Base-by-base conservation (phyloP, 2,329 filamentous ascomycete species). In the Myriosclerotinia scirpicola region DNA sequence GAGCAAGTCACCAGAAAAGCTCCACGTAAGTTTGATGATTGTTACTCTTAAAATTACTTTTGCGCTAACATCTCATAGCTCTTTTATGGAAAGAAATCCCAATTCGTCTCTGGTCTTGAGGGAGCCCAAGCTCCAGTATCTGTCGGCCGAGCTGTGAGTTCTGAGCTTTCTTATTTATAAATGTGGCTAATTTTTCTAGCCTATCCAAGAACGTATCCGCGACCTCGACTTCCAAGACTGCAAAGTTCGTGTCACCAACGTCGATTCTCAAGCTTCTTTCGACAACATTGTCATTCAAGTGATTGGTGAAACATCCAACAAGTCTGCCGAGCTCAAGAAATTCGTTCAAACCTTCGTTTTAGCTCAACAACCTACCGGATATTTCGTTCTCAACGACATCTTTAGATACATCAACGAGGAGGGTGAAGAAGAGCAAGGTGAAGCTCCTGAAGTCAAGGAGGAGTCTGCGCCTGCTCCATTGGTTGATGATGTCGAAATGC, bases 321-420 rank as follows among this genome's bases (percentile, higher is more conserved):
- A 96, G 80, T 88, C 87, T 59, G 89, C 89, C 71, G 91, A 95
- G 67, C 92, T 94, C 75, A 93, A 91, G 83, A 97, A 97, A 79
- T 99, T 99, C 76, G 90, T 93, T 52, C 95, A 99, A 84, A 98
- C 94, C 63, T 99, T 99, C 74, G 92, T 99, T 70, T 90, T 99
- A 70, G 95, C 95, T 59, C 89, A 94, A 79, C 95, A 99, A 81
- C 92, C 92, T 60, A 96, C 94, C 67, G 95, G 95, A 71, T 99
- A 98, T 83, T 99, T 96, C 75, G 94, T 99, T 44, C 86, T 99
- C 74, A 99, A 99, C 80, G 95, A 99, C 77, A 97, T 99, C 78
- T 92, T 98, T 82, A 87, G 95, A 74, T 98, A 96, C 80, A 88
- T 99, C 72, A 88, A 90, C 71, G 92, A 95, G 69, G 91, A 94